Percentiles rank a stretch among this genome's conserved stretches.
Evolutionary conservation across 768 basidiomycete species (phyloP).

Genomic region (Kwoniella newhampshirensis): DNA sequence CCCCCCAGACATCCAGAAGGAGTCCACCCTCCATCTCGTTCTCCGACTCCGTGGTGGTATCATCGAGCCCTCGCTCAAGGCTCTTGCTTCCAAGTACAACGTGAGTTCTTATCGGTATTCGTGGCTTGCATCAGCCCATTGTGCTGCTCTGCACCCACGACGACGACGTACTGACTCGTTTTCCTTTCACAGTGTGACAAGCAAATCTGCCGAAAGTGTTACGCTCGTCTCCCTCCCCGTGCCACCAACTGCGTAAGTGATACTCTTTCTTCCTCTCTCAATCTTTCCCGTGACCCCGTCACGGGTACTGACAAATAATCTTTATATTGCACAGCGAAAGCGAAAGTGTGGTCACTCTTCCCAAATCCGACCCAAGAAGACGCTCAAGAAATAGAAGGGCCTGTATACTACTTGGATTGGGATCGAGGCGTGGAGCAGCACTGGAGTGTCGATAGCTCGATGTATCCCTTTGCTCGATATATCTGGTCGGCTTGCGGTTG

Average conservation of each 20-base stretch:
- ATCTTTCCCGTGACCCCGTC: background rate
- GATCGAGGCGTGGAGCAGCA: background rate
- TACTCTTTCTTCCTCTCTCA: background rate
- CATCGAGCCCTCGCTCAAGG: conserved; percentile 98
- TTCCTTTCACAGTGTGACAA: conserved; percentile 68
- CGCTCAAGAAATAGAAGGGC: conserved; percentile 64
- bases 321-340: conserved; percentile 66
- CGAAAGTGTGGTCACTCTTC: conserved; percentile 55
- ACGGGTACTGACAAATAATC: background rate
- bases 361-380: conserved; percentile 72
- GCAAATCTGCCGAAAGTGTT: conserved; percentile 99
- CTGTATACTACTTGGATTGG: conserved; percentile 16
- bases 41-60: conserved; percentile 97
- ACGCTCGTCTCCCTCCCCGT: conserved; percentile 97
- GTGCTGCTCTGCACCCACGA: too few relatives aligned
- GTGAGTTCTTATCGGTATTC: conserved; percentile 30
- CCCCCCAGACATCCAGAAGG: conserved; percentile 56
- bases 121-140: too few relatives aligned
- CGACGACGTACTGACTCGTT: too few relatives aligned
- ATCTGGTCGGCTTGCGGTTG: too few relatives aligned
- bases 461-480: too few relatives aligned
- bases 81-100: conserved; percentile 95
- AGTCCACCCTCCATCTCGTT: conserved; percentile 95
- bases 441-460: too few relatives aligned
- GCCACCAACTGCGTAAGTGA: conserved; percentile 98